These are phyloP conservation scores for Pistacia integerrima DNA, from an alignment of 345 rosid genomes.

Conservation along the genomic window DNA sequence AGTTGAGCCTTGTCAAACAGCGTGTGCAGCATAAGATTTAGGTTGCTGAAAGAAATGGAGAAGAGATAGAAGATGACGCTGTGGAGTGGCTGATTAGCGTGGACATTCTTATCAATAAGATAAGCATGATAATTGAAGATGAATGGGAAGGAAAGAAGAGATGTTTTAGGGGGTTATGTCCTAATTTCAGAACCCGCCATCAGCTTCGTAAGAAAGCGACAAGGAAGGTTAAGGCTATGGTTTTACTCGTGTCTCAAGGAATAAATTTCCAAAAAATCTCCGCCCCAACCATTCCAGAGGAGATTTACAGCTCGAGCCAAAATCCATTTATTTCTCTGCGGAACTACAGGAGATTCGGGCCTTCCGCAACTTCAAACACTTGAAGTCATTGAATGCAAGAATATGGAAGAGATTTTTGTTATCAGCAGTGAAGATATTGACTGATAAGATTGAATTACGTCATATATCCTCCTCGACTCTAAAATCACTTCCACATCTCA, in stretches of 20 bases:
- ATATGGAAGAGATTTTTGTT: not conserved
- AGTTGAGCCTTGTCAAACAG: not conserved
- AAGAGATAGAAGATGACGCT: not conserved
- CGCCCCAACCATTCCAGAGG: too few relatives aligned
- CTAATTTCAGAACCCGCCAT: not conserved
- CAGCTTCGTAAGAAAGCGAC: not conserved
- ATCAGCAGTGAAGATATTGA: not conserved
- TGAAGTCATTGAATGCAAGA: too few relatives aligned
- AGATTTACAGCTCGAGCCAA: too few relatives aligned
- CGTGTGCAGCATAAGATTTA: not conserved
- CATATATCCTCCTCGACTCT: constrained; percentile 13
- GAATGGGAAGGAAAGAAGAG: not conserved
- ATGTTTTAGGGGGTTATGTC: not conserved
- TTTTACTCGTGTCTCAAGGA: not conserved
- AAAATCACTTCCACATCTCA: constrained; percentile 7
- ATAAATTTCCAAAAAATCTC: not conserved
- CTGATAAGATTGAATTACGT: not conserved
- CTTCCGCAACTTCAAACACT: not conserved
- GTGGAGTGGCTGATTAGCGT: not conserved
- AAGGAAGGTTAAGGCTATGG: not conserved
- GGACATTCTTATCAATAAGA: not conserved
- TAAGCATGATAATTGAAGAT: not conserved
- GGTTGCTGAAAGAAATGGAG: not conserved
- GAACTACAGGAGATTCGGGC: not conserved
- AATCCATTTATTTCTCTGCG: too few relatives aligned